A percentile compares a stretch with the other conserved stretches of the same genome.
These are phyloP conservation scores for Venturia pyrina DNA, from an alignment of 2,329 filamentous ascomycete genomes.

Conservation along the genomic window DNA sequence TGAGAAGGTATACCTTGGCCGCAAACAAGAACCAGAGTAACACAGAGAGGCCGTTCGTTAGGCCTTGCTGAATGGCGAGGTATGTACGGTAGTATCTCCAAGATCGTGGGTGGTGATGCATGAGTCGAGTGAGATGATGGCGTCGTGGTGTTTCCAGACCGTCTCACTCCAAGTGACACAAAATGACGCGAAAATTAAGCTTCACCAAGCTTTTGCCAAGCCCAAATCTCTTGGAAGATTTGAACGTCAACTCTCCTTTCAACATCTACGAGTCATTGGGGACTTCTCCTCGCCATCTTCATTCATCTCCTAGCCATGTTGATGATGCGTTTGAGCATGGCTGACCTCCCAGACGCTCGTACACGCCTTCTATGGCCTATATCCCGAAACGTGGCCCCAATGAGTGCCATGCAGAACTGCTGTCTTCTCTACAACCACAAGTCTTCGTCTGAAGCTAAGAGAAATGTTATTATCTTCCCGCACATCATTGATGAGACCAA, in stretches of 20 bases:
- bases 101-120: too few species aligned
- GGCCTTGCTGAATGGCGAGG: too few species aligned
- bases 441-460: background rate
- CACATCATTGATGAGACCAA: background rate
- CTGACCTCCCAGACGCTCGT: background rate
- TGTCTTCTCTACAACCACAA: background rate
- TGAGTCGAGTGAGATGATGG: too few species aligned
- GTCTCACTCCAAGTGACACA: too few species aligned
- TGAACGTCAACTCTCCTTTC: background rate
- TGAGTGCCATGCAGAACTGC: background rate
- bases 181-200: background rate
- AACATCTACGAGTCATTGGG: background rate
- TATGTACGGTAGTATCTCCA: too few species aligned
- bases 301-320: too few species aligned
- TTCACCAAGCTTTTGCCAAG: conserved; percentile 6
- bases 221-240: background rate
- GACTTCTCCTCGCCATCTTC: background rate
- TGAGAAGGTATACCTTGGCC: too few species aligned
- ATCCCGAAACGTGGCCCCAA: background rate
- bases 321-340: background rate
- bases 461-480: background rate
- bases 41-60: too few species aligned
- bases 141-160: too few species aligned
- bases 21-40: too few species aligned
- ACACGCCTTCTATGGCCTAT: background rate